A percentile compares a stretch with the other conserved stretches of the same genome.
phyloP scores from a whole-genome alignment of 208 protist genomes.

The Phytomonas francai region DNA sequence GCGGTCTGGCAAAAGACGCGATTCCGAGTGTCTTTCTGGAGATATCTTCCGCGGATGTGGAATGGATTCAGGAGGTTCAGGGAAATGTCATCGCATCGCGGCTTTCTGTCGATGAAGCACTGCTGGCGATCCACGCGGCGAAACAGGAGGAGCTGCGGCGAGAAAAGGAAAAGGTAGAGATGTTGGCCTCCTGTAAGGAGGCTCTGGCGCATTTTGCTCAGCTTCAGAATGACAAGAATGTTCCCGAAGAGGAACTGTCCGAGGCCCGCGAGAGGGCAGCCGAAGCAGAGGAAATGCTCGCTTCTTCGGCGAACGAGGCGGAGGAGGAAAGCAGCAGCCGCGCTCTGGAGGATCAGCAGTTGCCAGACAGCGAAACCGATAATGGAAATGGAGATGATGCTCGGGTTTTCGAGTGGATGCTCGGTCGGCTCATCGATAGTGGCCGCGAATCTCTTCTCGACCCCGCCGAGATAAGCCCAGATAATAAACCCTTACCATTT shows the following conservation, averaged over 20 bases:
- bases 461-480: background rate
- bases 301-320: conserved; percentile 15
- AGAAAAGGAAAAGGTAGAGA: conserved; percentile 23
- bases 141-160: conserved; percentile 13
- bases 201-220: conserved; percentile 21
- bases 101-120: conserved; percentile 1
- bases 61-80: conserved; percentile 2
- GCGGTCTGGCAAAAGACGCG: conserved; percentile 5
- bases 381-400: background rate
- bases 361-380: background rate
- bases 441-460: conserved; percentile 10
- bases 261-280: conserved; percentile 21
- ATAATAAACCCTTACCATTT: background rate
- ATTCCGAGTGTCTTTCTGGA: conserved; percentile 55
- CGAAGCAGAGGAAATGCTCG: conserved; percentile 34
- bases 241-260: conserved; percentile 32
- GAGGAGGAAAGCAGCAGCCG: conserved; percentile 10
- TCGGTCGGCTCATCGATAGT: conserved; percentile 16
- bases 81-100: background rate
- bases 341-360: conserved; percentile 3
- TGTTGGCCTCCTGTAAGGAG: conserved; percentile 20
- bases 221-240: conserved; percentile 19
- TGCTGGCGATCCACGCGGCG: conserved; percentile 7
- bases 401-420: conserved; percentile 12
- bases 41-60: conserved; percentile 28